Conservation (phyloP, 2,329 filamentous ascomycete genomes). For the Fusarium metavorans region DNA sequence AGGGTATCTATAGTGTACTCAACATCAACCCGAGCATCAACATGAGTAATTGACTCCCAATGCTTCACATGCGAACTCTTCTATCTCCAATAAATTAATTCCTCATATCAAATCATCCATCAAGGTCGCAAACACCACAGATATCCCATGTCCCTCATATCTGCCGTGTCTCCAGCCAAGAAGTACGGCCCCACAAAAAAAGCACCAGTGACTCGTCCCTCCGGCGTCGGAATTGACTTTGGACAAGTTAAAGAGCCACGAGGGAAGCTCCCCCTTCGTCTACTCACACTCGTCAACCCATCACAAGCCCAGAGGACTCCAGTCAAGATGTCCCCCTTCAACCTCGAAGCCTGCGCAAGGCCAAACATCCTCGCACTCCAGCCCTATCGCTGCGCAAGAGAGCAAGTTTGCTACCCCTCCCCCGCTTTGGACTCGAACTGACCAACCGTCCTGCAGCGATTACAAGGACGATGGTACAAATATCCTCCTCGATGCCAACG, state of each 20-base stretch:
- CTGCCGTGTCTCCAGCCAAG: not conserved
- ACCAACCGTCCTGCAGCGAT: conserved; percentile 70
- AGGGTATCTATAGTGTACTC: not conserved
- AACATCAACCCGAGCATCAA: not conserved
- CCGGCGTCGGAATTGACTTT: conserved; percentile 1
- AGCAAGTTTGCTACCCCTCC: conserved; percentile 65
- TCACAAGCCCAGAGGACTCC: not conserved
- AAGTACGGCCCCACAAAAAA: not conserved
- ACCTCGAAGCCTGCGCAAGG: conserved; percentile 79
- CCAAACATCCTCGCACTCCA: conserved; percentile 81
- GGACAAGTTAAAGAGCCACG: not conserved
- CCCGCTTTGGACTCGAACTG: conserved; percentile 30
- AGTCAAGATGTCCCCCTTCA: conserved; percentile 70
- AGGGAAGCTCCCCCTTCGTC: conserved; percentile 1
- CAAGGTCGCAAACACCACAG: not conserved
- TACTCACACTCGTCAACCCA: not conserved
- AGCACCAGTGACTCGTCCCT: not conserved
- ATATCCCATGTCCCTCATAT: not conserved
- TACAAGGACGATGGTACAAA: conserved; percentile 99
- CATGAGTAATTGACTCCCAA: not conserved
- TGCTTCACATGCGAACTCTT: not conserved
- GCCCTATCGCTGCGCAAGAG: conserved; percentile 84
- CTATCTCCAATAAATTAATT: not conserved
- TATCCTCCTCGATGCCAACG: conserved; percentile 95
- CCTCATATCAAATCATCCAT: not conserved